Conservation (phyloP, 2,329 filamentous ascomycete genomes). For the Trichophyton mentagrophytes region DNA sequence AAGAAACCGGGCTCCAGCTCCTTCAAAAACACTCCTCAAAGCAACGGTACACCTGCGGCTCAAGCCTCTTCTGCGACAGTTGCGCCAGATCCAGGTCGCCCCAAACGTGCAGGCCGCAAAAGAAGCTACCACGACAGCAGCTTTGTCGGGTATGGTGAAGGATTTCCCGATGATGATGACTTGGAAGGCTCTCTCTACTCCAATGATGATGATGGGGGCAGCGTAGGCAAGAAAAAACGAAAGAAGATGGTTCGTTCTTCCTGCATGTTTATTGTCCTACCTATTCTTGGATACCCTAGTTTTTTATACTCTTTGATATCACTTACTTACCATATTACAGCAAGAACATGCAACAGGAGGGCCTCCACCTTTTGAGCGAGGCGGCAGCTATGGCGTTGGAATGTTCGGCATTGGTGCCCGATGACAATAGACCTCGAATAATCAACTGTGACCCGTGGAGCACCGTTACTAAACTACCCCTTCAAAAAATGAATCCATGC, state of each 20-base stretch:
- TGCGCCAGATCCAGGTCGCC: slow-evolving; percentile 25
- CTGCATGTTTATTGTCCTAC: background rate
- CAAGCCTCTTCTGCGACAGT: background rate
- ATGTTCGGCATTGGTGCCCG: slow-evolving; percentile 35
- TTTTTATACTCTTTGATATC: background rate
- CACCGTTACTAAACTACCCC: slow-evolving; percentile 9
- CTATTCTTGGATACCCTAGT: background rate
- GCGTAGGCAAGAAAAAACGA: slow-evolving; percentile 34
- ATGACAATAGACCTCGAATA: slow-evolving; percentile 18
- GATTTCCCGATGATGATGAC: slow-evolving; percentile 38
- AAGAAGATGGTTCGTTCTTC: slow-evolving; percentile 31
- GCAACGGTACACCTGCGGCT: slow-evolving; percentile 17
- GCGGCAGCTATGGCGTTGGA: slow-evolving; percentile 32
- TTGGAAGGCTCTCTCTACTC: slow-evolving; percentile 28
- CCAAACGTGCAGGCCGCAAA: slow-evolving; percentile 37
- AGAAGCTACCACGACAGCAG: slow-evolving; percentile 39
- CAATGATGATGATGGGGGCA: slow-evolving; percentile 28
- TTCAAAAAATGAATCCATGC: background rate
- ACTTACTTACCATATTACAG: slow-evolving; percentile 7
- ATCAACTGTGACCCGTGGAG: slow-evolving; percentile 10
- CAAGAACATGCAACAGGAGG: slow-evolving; percentile 32
- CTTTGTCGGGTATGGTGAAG: slow-evolving; percentile 40
- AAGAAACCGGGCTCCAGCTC: slow-evolving; percentile 17
- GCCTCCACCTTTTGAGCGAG: slow-evolving; percentile 28
- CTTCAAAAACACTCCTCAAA: slow-evolving; percentile 18